A percentile compares a stretch with the other conserved stretches of the same genome.
These are phyloP conservation scores for Ganoderma leucocontextum DNA, from an alignment of 1,284 basidiomycete genomes.

Conservation along the genomic window DNA sequence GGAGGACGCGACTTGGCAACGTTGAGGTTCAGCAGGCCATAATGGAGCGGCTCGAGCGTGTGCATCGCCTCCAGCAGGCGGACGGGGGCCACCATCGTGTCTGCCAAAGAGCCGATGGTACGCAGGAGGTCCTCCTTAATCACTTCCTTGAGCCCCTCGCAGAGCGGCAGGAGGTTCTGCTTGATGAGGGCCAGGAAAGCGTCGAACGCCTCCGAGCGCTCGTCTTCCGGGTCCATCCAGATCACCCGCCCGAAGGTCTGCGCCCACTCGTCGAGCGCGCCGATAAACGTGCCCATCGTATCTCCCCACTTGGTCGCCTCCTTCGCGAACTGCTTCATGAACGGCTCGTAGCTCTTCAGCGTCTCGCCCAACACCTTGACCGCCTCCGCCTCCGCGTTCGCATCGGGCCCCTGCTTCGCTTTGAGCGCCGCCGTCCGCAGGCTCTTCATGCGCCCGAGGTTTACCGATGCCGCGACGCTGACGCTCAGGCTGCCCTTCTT, in stretches of 20 bases:
- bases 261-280: slow-evolving; percentile 66
- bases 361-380: slow-evolving; percentile 64
- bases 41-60: slow-evolving; percentile 73
- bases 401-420: slow-evolving; percentile 46
- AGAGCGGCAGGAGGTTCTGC: slow-evolving; percentile 59
- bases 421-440: slow-evolving; percentile 43
- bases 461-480: slow-evolving; percentile 62
- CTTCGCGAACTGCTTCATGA: slow-evolving; percentile 67
- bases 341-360: slow-evolving; percentile 54
- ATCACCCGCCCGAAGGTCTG: slow-evolving; percentile 71
- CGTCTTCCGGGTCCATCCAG: slow-evolving; percentile 60
- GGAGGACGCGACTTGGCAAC: slow-evolving; percentile 70
- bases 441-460: slow-evolving; percentile 67
- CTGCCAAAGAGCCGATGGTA: slow-evolving; percentile 61
- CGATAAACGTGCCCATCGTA: slow-evolving; percentile 53
- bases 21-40: slow-evolving; percentile 68
- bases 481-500: slow-evolving; percentile 47
- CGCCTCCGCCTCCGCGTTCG: slow-evolving; percentile 59
- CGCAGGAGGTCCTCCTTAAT: slow-evolving; percentile 63
- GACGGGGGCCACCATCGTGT: slow-evolving; percentile 65
- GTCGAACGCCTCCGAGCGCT: slow-evolving; percentile 71
- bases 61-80: slow-evolving; percentile 75
- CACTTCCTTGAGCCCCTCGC: slow-evolving; percentile 52
- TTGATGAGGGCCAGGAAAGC: slow-evolving; percentile 72
- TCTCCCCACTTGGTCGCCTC: slow-evolving; percentile 68